phyloP scores from a whole-genome alignment of 352 stramenopile genomes.

The Phytophthora tubulina region DNA sequence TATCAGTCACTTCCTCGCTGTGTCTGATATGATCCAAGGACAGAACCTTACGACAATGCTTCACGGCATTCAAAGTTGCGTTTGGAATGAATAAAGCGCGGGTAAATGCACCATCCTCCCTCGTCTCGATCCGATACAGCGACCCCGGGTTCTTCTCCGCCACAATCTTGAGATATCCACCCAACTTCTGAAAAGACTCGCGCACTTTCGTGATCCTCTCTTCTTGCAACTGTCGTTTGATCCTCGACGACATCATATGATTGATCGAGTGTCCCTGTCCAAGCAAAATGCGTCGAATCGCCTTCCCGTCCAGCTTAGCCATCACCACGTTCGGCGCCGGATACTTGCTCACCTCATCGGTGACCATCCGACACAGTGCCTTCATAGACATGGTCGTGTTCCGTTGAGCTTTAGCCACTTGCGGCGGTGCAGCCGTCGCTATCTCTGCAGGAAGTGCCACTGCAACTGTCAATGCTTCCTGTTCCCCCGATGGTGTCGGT shows the following conservation, averaged over 20 bases:
- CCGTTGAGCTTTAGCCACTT: conserved; percentile 50
- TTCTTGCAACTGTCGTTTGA: conserved; percentile 78
- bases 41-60: conserved; percentile 69
- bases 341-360: conserved; percentile 72
- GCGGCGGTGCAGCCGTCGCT: conserved; percentile 8
- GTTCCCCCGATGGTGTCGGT: neutral
- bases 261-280: conserved; percentile 80
- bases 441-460: neutral
- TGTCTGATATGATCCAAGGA: conserved; percentile 66
- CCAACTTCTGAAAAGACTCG: conserved; percentile 73
- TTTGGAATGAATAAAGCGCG: conserved; percentile 71
- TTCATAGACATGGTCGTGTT: conserved; percentile 89
- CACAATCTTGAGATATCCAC: conserved; percentile 69
- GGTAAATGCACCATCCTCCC: conserved; percentile 62
- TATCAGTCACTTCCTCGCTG: conserved; percentile 49
- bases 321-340: conserved; percentile 66
- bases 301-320: conserved; percentile 78
- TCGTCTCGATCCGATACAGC: conserved; percentile 61
- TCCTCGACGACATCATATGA: conserved; percentile 87
- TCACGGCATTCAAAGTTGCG: conserved; percentile 61
- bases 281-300: conserved; percentile 77
- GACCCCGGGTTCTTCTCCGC: conserved; percentile 76
- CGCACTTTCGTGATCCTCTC: conserved; percentile 65
- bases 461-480: neutral
- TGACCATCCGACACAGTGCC: conserved; percentile 77